Conservation (phyloP, 768 basidiomycete species). For the Gymnopilus dilepis region DNA sequence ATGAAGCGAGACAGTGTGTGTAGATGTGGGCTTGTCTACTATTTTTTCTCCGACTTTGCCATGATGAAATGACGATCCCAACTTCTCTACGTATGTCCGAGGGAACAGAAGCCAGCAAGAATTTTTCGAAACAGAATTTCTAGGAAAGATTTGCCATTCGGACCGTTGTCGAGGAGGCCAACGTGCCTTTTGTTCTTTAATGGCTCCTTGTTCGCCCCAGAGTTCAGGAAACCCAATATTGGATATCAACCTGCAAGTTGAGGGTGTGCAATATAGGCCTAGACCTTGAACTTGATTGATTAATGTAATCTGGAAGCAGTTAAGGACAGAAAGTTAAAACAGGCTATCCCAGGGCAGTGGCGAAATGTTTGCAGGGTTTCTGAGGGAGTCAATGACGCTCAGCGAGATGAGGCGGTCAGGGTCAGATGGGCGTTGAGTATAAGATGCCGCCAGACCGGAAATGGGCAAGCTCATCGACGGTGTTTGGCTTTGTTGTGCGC, state of each 20-base stretch:
- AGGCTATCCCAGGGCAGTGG: not conserved
- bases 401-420: not conserved
- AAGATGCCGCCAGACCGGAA: not conserved
- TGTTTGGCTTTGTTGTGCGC: conserved; percentile 25
- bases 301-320: not conserved
- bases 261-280: not conserved
- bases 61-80: conserved; percentile 2
- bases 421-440: not conserved
- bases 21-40: conserved; percentile 19
- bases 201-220: conserved; percentile 1
- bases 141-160: conserved; percentile 4
- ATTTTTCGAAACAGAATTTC: conserved; percentile 21
- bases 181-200: conserved; percentile 3
- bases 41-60: conserved; percentile 11
- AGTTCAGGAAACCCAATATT: not conserved
- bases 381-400: not conserved
- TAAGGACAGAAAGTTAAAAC: not conserved
- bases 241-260: not conserved
- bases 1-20: conserved; percentile 17
- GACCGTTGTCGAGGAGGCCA: not conserved
- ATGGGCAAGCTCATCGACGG: conserved; percentile 3
- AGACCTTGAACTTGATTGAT: not conserved
- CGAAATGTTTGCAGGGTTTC: not conserved
- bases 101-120: conserved; percentile 9
- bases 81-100: conserved; percentile 18